These are phyloP conservation scores for Fusarium sp. DNA, from an alignment of 2,329 filamentous ascomycete genomes.

Conservation along the genomic window DNA sequence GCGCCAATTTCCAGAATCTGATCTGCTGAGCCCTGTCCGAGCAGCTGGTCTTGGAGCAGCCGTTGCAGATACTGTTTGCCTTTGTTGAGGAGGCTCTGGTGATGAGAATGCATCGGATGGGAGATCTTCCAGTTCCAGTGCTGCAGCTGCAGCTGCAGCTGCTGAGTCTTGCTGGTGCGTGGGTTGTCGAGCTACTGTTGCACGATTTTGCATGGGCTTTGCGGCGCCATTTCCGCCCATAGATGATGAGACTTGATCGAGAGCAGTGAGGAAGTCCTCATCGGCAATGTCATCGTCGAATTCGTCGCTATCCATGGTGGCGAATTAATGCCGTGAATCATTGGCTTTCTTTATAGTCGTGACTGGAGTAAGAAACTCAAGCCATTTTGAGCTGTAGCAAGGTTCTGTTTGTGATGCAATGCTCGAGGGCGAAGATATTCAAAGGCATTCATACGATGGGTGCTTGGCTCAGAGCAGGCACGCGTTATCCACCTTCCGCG, in stretches of 20 bases:
- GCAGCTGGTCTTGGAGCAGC: conserved; percentile 20
- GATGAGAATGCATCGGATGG: conserved; percentile 77
- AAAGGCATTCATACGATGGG: neutral
- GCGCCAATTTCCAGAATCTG: conserved; percentile 55
- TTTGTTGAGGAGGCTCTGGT: conserved; percentile 52
- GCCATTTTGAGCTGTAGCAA: conserved; percentile 14
- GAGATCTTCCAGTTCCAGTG: conserved; percentile 63
- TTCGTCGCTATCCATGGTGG: conserved; percentile 66
- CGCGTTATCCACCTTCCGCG: conserved; percentile 24
- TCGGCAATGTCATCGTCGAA: conserved; percentile 74
- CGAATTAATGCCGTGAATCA: conserved; percentile 8
- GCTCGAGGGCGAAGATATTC: conserved; percentile 2
- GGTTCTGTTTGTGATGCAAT: neutral
- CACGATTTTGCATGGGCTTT: conserved; percentile 7
- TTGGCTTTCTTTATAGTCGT: neutral
- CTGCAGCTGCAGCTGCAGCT: conserved; percentile 27
- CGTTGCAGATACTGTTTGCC: conserved; percentile 23
- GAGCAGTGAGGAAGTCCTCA: conserved; percentile 71
- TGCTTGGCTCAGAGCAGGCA: conserved; percentile 2
- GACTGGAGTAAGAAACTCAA: conserved; percentile 8
- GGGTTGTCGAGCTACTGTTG: neutral
- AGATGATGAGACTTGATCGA: conserved; percentile 62
- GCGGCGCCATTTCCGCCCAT: conserved; percentile 25
- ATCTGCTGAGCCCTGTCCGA: conserved; percentile 49
- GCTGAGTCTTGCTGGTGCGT: conserved; percentile 20